Conservation (phyloP, 2,329 filamentous ascomycete species). For the Pezicula radicicola region DNA sequence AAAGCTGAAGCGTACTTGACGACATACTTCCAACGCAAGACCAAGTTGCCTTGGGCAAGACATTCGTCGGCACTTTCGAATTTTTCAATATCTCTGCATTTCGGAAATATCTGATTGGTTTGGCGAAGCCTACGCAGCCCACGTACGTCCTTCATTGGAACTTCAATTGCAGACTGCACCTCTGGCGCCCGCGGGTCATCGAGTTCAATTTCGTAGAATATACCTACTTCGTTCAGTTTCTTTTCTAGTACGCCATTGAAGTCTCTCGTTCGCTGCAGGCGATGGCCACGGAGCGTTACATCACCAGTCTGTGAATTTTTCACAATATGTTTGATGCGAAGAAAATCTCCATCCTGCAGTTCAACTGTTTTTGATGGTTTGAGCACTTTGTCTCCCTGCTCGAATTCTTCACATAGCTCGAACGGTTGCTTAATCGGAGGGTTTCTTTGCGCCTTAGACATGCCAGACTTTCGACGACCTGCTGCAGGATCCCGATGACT, state of each 20-base stretch:
- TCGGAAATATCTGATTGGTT: conserved; percentile 53
- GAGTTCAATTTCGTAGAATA: conserved; percentile 32
- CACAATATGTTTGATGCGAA: conserved; percentile 35
- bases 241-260: conserved; percentile 30
- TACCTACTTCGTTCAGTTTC: conserved; percentile 42
- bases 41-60: conserved; percentile 35
- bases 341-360: conserved; percentile 26
- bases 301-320: conserved; percentile 19
- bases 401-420: conserved; percentile 31
- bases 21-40: conserved; percentile 49
- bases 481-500: not conserved
- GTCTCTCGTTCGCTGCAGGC: conserved; percentile 31
- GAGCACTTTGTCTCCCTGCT: not conserved
- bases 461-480: conserved; percentile 4
- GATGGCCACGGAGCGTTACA: conserved; percentile 36
- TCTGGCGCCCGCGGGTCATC: conserved; percentile 30
- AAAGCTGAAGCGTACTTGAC: conserved; percentile 16
- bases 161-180: conserved; percentile 38
- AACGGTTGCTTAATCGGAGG: conserved; percentile 17
- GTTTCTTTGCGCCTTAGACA: conserved; percentile 32
- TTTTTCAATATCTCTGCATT: conserved; percentile 24
- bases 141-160: conserved; percentile 36
- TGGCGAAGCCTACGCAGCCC: conserved; percentile 40
- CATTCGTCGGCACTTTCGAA: conserved; percentile 21
- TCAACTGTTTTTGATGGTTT: conserved; percentile 17